phyloP scores from a whole-genome alignment of 148 eudicot species.

The Camellia japonica region DNA sequence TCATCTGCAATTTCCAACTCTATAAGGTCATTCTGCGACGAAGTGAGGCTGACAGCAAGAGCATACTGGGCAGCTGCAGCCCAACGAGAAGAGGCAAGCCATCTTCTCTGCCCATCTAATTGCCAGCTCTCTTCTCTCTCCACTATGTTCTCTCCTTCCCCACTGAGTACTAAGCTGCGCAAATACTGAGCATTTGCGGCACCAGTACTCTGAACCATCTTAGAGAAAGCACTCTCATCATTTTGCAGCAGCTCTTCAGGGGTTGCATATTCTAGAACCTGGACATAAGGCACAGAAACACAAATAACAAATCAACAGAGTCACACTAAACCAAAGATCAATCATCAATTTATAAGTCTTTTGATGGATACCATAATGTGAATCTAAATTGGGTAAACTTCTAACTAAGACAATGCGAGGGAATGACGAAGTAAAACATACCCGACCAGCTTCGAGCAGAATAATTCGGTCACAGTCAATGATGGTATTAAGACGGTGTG shows the following conservation, averaged over 20 bases:
- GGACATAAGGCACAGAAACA: not conserved
- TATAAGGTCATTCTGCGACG: slow-evolving; percentile 70
- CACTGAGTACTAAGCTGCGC: slow-evolving; percentile 56
- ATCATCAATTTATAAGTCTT: not conserved
- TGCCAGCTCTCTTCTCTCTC: slow-evolving; percentile 38
- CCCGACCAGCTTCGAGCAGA: slow-evolving; percentile 71
- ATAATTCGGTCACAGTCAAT: slow-evolving; percentile 66
- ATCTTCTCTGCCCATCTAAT: slow-evolving; percentile 63
- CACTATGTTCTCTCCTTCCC: slow-evolving; percentile 34
- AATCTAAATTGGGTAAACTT: too few species aligned
- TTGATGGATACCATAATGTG: too few species aligned
- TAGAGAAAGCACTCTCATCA: slow-evolving; percentile 78
- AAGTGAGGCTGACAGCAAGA: slow-evolving; percentile 54
- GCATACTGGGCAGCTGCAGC: slow-evolving; percentile 80
- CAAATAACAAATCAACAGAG: not conserved
- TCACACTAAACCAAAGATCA: not conserved
- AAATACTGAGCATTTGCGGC: slow-evolving; percentile 87
- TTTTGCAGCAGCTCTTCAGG: slow-evolving; percentile 64
- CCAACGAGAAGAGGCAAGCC: slow-evolving; percentile 79
- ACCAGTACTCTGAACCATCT: slow-evolving; percentile 97
- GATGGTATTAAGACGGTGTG: slow-evolving; percentile 76
- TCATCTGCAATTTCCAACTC: slow-evolving; percentile 46
- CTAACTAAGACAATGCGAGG: not conserved
- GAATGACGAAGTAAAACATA: slow-evolving; percentile 16
- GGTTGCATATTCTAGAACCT: slow-evolving; percentile 83